These are phyloP conservation scores for Digitaria exilis DNA, from an alignment of 202 grass and related monocot species.

Conservation along the genomic window DNA sequence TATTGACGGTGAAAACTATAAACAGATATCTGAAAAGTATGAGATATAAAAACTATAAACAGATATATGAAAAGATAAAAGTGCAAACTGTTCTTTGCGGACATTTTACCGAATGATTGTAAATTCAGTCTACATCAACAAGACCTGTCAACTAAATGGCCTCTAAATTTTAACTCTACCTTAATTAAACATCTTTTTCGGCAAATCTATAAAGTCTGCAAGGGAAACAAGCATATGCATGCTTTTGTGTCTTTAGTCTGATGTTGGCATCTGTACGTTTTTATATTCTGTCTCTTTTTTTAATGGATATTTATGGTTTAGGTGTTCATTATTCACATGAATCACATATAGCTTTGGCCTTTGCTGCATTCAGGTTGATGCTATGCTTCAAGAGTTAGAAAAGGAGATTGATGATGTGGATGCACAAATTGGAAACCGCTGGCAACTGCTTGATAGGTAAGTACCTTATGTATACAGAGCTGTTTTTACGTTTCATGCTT, in stretches of 20 bases:
- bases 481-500: constrained; percentile 25
- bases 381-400: constrained; percentile 90
- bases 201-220: not conserved
- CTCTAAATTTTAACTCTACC: not conserved
- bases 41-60: too few species aligned
- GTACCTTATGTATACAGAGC: constrained; percentile 8
- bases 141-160: constrained; percentile 13
- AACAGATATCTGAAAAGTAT: constrained; percentile 22
- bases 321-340: constrained; percentile 12
- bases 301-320: constrained; percentile 30
- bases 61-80: too few species aligned
- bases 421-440: constrained; percentile 92
- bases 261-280: not conserved
- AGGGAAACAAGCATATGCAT: not conserved
- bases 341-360: constrained; percentile 32
- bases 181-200: not conserved
- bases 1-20: not conserved
- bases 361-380: constrained; percentile 76
- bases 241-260: not conserved
- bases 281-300: not conserved
- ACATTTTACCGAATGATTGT: not conserved
- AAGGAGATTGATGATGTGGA: constrained; percentile 99
- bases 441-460: constrained; percentile 98
- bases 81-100: constrained; percentile 19
- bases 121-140: not conserved